A percentile compares a stretch with the other conserved stretches of the same genome.
These are phyloP conservation scores for Ensete ventricosum DNA, from an alignment of 176 grass and related monocot species.

Conservation along the genomic window DNA sequence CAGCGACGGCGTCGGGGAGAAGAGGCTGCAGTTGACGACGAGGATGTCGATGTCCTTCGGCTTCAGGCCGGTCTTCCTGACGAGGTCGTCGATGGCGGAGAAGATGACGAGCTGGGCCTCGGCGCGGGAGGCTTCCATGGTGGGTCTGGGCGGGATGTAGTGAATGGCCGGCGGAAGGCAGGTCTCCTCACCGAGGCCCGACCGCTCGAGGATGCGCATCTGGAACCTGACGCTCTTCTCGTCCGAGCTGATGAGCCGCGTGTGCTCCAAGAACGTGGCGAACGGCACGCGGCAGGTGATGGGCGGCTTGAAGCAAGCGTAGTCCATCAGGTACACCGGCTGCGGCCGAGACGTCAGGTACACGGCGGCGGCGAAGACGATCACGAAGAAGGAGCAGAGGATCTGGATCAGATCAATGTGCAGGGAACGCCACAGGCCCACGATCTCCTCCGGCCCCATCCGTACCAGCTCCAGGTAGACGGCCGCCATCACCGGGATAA, in stretches of 20 bases:
- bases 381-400: background rate
- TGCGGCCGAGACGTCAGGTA: conserved; percentile 13
- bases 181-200: conserved; percentile 19
- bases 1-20: conserved; percentile 50
- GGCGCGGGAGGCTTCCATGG: conserved; percentile 18
- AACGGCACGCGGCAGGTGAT: conserved; percentile 16
- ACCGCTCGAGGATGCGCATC: conserved; percentile 20
- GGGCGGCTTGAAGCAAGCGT: conserved; percentile 14
- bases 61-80: conserved; percentile 26
- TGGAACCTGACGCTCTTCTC: conserved; percentile 15
- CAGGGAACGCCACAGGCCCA: background rate
- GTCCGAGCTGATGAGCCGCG: conserved; percentile 8
- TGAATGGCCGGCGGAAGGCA: conserved; percentile 19
- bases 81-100: conserved; percentile 22
- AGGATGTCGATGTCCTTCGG: conserved; percentile 29
- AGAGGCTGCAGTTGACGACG: conserved; percentile 63
- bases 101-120: conserved; percentile 18
- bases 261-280: conserved; percentile 24
- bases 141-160: conserved; percentile 13
- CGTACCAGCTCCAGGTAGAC: background rate
- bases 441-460: background rate
- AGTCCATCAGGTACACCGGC: conserved; percentile 15
- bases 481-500: conserved; percentile 5
- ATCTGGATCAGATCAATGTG: background rate
- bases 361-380: conserved; percentile 3